These are phyloP conservation scores for Blumeria graminis DNA, from an alignment of 2,329 filamentous ascomycete genomes.

Conservation along the genomic window DNA sequence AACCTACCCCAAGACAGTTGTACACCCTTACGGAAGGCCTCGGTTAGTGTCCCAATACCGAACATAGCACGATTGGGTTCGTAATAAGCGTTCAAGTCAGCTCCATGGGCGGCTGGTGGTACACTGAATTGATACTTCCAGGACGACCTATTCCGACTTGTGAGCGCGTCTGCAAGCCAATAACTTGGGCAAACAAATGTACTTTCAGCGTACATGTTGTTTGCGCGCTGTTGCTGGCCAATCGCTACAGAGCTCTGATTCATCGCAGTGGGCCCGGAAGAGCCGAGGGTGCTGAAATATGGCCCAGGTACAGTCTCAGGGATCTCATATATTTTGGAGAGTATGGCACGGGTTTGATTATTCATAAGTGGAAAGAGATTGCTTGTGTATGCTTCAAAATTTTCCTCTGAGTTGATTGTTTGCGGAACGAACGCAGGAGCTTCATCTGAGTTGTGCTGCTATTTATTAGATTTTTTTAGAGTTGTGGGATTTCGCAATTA, in stretches of 20 bases:
- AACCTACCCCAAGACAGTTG: constrained; percentile 6
- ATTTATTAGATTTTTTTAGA: not conserved
- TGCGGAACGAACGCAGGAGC: constrained; percentile 17
- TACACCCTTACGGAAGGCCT: not conserved
- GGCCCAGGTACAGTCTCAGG: not conserved
- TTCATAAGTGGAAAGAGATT: not conserved
- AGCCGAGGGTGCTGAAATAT: constrained; percentile 2
- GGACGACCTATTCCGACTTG: constrained; percentile 11
- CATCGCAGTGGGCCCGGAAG: constrained; percentile 3
- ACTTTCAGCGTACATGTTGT: constrained; percentile 26
- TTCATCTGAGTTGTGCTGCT: constrained; percentile 18
- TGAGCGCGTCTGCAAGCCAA: constrained; percentile 24
- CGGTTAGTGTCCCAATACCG: constrained; percentile 1
- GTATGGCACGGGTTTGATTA: not conserved
- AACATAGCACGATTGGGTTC: not conserved
- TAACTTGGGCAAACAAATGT: constrained; percentile 30
- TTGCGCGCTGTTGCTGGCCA: constrained; percentile 25
- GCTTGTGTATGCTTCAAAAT: constrained; percentile 1
- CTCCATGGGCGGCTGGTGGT: constrained; percentile 16
- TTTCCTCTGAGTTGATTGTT: constrained; percentile 4
- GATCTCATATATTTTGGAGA: not conserved
- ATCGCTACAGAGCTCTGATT: constrained; percentile 4
- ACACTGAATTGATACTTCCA: constrained; percentile 23
- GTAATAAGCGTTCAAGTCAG: constrained; percentile 16
- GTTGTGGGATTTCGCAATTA: not conserved